Percentiles rank a stretch among this genome's conserved stretches.
These are phyloP conservation scores for Aspergillus melleus DNA, from an alignment of 2,329 filamentous ascomycete genomes.

Conservation along the genomic window DNA sequence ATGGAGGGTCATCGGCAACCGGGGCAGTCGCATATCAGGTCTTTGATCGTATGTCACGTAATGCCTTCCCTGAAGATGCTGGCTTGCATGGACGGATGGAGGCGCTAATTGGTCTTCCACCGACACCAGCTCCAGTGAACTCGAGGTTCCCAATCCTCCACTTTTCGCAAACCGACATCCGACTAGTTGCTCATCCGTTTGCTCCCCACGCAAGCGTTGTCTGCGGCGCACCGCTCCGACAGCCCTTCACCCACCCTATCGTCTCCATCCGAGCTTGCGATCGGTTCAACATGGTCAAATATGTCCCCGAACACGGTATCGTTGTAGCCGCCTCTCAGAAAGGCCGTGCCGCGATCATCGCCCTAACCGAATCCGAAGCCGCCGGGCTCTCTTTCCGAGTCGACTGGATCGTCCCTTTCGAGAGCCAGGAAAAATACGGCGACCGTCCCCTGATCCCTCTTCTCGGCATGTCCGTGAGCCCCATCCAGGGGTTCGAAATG, in stretches of 20 bases:
- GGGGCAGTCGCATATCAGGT: conserved; percentile 13
- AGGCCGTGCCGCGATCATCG: conserved; percentile 57
- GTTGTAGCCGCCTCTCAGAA: conserved; percentile 59
- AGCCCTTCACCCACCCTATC: conserved; percentile 26
- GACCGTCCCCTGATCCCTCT: conserved; percentile 48
- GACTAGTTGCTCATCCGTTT: conserved; percentile 36
- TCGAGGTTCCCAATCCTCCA: conserved; percentile 43
- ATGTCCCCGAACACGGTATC: conserved; percentile 60
- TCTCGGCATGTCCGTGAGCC: conserved; percentile 57
- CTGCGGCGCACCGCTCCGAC: conserved; percentile 30
- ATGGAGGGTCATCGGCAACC: conserved; percentile 14
- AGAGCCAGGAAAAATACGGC: conserved; percentile 48
- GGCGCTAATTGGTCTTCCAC: conserved; percentile 9
- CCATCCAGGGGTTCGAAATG: conserved; percentile 54
- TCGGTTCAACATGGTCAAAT: conserved; percentile 58
- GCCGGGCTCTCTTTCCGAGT: conserved; percentile 52
- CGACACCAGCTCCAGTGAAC: conserved; percentile 19
- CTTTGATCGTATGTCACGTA: conserved; percentile 20
- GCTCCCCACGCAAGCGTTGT: conserved; percentile 31
- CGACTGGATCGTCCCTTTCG: conserved; percentile 57
- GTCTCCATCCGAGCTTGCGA: conserved; percentile 37
- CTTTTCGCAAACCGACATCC: conserved; percentile 43
- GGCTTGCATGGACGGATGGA: background rate
- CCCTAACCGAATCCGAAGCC: conserved; percentile 45
- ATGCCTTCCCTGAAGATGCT: conserved; percentile 5